Evolutionary conservation across 2,329 filamentous ascomycete species (phyloP), one percentile per base, ranked within the genome.

Genomic region (Myriosclerotinia scirpicola): DNA sequence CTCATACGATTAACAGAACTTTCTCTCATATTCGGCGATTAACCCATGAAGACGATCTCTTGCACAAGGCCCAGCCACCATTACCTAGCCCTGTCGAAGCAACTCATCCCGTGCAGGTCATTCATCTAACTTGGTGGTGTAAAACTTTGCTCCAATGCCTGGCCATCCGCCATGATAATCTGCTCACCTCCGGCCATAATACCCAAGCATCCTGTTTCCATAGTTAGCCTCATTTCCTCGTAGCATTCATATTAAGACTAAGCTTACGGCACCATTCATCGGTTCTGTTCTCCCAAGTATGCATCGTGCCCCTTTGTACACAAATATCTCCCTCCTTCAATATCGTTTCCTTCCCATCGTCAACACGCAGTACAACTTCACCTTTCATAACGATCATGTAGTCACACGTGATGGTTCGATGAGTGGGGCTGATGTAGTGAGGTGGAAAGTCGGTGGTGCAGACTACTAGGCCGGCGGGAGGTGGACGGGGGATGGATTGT

Each of bases 171-270:
- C 11, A 80, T 73, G 54, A 73, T 72, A 59, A 83, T 72, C 72
- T 79, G 78, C 56, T 81, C 75, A 20, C 77, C 75, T 9, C 77
- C 77, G 4, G 82, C 71, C 76, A 79, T 77, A 50, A 82, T 77
- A 64, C 76, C 79, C 53, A 80, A 26, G 8, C 60, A 63, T 34
- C 50, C 60, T 63, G 44, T 22, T 22, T 15, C 5, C 26, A 54
- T 3, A 54, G 7, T 53, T 22, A 63, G 15, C 34, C 20, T 8
- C 8, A 44, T 15, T n/a, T 0, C 5, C 9, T 8, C 1, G 11
- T 34, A n/a, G 0, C 20, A 22, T 14, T 1, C 6, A 12, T 17
- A 30, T 8, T 6, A n/a, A 34, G 30, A 30, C 20, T 15, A 42
- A 44, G 54, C 36, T 34, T 54, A 54, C 48, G 22, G 20, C 46